Percentiles rank a stretch among this genome's conserved stretches.
Evolutionary conservation across 106 monocot species (phyloP).

Genomic region (Posidonia australis): DNA sequence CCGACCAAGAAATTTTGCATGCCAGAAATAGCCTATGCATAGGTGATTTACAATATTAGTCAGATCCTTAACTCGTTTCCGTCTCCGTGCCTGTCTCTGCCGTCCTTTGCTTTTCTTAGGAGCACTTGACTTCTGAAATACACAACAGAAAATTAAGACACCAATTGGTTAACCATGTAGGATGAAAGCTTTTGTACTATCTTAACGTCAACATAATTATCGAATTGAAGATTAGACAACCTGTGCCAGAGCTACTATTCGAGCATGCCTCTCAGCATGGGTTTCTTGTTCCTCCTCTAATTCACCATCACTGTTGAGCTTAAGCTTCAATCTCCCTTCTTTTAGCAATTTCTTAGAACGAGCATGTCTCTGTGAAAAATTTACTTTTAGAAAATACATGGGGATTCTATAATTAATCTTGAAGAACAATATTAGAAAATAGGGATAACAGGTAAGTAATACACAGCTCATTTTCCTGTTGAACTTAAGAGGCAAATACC

Average conservation of each 20-base stretch:
- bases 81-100: conserved; percentile 36
- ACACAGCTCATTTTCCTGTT: background rate
- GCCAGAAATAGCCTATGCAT: background rate
- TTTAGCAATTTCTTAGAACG: conserved; percentile 67
- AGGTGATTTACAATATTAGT: no score
- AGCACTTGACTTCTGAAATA: conserved; percentile 32
- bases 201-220: background rate
- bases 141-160: background rate
- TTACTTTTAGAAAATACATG: background rate
- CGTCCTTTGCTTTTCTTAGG: conserved; percentile 45
- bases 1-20: background rate
- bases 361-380: conserved; percentile 49
- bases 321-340: conserved; percentile 71
- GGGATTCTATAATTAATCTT: background rate
- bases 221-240: conserved; percentile 8
- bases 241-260: conserved; percentile 71
- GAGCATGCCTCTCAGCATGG: conserved; percentile 84
- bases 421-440: background rate
- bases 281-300: conserved; percentile 93
- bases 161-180: background rate
- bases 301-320: conserved; percentile 87
- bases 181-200: background rate
- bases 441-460: background rate
- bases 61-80: conserved; percentile 31
- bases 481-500: no score